A percentile compares a stretch with the other conserved stretches of the same genome.
Evolutionary conservation across 768 basidiomycete species (phyloP).

Genomic region (Kwoniella pini): DNA sequence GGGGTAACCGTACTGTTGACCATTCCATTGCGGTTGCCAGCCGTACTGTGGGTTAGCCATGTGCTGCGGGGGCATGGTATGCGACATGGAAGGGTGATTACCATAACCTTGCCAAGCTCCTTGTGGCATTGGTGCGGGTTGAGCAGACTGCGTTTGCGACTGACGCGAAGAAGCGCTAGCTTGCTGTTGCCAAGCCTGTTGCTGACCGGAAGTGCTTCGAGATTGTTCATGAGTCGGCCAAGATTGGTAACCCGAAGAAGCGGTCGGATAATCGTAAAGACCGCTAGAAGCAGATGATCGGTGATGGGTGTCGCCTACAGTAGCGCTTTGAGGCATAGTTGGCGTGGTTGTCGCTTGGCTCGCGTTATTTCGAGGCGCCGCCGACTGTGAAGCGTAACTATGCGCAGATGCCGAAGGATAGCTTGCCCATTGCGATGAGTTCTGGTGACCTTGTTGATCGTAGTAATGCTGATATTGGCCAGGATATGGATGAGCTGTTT

Average conservation of each 20-base stretch:
- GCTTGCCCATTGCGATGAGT: constrained; percentile 15
- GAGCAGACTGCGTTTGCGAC: constrained; percentile 7
- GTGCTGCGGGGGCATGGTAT: constrained; percentile 26
- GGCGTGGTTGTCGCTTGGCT: constrained; percentile 17
- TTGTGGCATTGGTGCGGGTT: constrained; percentile 10
- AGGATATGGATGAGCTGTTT: constrained; percentile 24
- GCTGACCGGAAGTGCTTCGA: constrained; percentile 1
- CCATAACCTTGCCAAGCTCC: constrained; percentile 23
- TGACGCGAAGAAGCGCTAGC: constrained; percentile 4
- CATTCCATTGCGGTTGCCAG: constrained; percentile 29
- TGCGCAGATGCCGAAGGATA: constrained; percentile 9
- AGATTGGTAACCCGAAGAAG: constrained; percentile 6
- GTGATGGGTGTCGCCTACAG: constrained; percentile 15
- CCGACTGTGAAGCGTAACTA: constrained; percentile 8
- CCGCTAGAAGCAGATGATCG: background rate
- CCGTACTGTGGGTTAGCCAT: constrained; percentile 26
- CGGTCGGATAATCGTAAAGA: constrained; percentile 12
- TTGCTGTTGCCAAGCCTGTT: constrained; percentile 20
- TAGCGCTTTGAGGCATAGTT: constrained; percentile 12
- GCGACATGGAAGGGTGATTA: constrained; percentile 20
- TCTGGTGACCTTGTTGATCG: constrained; percentile 18
- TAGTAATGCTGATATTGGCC: constrained; percentile 21
- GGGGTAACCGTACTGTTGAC: constrained; percentile 24
- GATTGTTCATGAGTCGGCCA: constrained; percentile 23
- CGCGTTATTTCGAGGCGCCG: constrained; percentile 5